Evolutionary conservation across 768 basidiomycete genomes (phyloP).

Genomic region (Filobasidium floriforme): DNA sequence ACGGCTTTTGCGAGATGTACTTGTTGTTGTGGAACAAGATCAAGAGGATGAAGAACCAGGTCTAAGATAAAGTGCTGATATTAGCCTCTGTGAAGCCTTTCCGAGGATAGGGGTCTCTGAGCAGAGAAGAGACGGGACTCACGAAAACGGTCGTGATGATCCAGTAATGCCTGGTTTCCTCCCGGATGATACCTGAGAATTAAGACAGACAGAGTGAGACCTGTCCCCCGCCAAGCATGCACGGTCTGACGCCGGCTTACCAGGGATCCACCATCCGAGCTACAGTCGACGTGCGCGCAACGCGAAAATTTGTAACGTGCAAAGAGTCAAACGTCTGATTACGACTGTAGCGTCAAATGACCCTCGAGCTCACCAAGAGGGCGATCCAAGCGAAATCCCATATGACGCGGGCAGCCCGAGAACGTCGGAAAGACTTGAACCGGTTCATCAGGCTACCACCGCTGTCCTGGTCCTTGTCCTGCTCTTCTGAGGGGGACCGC

Average conservation of each 20-base stretch:
- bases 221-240: background rate
- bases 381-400: conserved; percentile 15
- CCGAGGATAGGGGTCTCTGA: background rate
- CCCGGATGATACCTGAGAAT: conserved; percentile 12
- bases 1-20: conserved; percentile 22
- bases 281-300: background rate
- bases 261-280: conserved; percentile 24
- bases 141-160: conserved; percentile 22
- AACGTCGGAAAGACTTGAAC: conserved; percentile 14
- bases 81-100: background rate
- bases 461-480: conserved; percentile 15
- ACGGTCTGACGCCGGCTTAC: background rate
- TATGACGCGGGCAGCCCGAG: conserved; percentile 8
- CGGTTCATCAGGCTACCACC: conserved; percentile 7
- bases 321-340: too few relatives aligned
- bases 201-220: background rate
- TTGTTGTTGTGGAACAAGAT: conserved; percentile 22
- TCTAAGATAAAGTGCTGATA: background rate
- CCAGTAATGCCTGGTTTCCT: conserved; percentile 24
- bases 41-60: conserved; percentile 26
- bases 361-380: conserved; percentile 8
- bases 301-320: too few relatives aligned
- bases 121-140: background rate
- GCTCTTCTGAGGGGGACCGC: conserved; percentile 3
- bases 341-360: background rate